Evolutionary conservation across 2,329 filamentous ascomycete species (phyloP), one percentile per base, ranked within the genome.

Genomic region (Metarhizium album): DNA sequence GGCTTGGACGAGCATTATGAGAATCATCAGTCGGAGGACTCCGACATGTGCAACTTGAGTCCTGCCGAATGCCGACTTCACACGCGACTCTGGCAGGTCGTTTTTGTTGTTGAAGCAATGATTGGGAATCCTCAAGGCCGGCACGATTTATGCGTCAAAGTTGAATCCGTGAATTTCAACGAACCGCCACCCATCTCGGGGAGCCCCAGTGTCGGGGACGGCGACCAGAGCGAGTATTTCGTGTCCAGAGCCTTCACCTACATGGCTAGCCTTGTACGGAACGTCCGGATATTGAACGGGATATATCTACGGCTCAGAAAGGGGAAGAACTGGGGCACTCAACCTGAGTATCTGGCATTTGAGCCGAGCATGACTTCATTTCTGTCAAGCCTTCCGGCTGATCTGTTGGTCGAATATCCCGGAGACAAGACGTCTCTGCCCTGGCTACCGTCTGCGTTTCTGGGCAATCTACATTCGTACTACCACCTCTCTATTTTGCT

Each of bases 51-150:
- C 63, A 82, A 79, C 5, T 82, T 82, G n/a, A 77, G 74, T 52
- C 72, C 79, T 0, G 73, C 82, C 7, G 91, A 97, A 47, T 97
- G 91, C 63, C 74, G 87, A 52, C 80, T 90, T 24, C 90, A 90
- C 62, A 94, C 83, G 14, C 79, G 91, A 45, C 80, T 96, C 33
- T 97, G 91, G 91, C 90, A 96, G 65, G 84, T 83, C 1, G 78
- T 95, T 11, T 86, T 95, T 62, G 74, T 88, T 20, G 84, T 89
- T 54, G 91, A 97, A 68, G 78, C 90, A 42, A 95, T 97, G 87
- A 84, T 96, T 59, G 91, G 91, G 51, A 90, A 86, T 20, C 88
- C 91, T 3, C 90, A 97, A 82, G 84, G 87, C 13, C 87, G 88
- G 29, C 83, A 81, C 46, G 89, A 95, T 65, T 80, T 91, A 52